These are phyloP conservation scores for Debaryomycetaceae sp. DNA, from an alignment of 1,139 yeast genomes.

Conservation along the genomic window DNA sequence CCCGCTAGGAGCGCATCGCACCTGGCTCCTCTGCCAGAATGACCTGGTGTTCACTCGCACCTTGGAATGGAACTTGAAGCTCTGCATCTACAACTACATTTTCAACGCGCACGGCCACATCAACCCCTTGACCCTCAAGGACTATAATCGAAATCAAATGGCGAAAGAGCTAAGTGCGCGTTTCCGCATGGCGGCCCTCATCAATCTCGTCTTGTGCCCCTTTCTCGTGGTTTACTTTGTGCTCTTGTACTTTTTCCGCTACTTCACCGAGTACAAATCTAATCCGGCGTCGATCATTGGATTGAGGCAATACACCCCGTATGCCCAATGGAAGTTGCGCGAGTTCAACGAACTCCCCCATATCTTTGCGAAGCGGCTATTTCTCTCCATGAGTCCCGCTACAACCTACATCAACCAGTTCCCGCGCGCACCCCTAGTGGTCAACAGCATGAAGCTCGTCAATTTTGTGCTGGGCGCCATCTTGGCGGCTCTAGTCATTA, in stretches of 20 bases:
- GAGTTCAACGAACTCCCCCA: conserved; percentile 92
- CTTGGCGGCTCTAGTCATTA: conserved; percentile 74
- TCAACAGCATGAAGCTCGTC: conserved; percentile 47
- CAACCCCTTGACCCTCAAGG: conserved; percentile 63
- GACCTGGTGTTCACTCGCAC: conserved; percentile 62
- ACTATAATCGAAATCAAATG: conserved; percentile 54
- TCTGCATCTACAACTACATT: conserved; percentile 79
- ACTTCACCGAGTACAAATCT: conserved; percentile 84
- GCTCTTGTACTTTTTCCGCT: conserved; percentile 73
- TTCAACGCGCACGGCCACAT: conserved; percentile 81
- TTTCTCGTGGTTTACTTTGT: conserved; percentile 76
- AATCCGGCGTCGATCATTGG: conserved; percentile 81
- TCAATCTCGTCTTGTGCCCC: conserved; percentile 77
- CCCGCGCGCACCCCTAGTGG: conserved; percentile 61
- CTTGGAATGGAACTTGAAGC: conserved; percentile 84
- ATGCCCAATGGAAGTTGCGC: conserved; percentile 90
- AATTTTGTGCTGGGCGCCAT: conserved; percentile 83
- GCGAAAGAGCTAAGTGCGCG: conserved; percentile 65
- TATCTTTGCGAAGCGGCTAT: conserved; percentile 68
- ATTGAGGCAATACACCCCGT: conserved; percentile 77
- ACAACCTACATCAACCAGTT: conserved; percentile 79
- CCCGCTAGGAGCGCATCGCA: conserved; percentile 16
- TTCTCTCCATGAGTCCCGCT: conserved; percentile 70
- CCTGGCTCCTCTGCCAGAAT: conserved; percentile 10
- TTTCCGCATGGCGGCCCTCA: conserved; percentile 77